Conservation (phyloP, 345 rosid species). For the Aurinia saxatilis region DNA sequence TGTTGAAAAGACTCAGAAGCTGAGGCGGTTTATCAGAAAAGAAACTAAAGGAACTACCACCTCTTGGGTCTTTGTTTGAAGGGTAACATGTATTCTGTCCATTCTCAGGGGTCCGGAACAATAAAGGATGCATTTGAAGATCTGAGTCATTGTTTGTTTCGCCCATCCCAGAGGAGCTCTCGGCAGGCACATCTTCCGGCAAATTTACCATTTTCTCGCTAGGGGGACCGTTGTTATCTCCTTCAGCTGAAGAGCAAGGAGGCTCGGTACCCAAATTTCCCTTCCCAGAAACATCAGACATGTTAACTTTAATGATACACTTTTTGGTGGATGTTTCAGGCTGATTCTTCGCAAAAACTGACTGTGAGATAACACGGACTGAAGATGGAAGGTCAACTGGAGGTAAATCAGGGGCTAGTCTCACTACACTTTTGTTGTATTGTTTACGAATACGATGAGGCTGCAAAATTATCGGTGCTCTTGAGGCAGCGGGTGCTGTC, state of each 20-base stretch:
- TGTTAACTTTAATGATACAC: conserved; percentile 23
- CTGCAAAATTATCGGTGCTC: conserved; percentile 34
- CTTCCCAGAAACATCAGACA: conserved; percentile 31
- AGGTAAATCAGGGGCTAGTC: conserved; percentile 90
- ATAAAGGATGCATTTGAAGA: conserved; percentile 86
- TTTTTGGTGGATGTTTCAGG: conserved; percentile 34
- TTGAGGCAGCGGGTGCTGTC: conserved; percentile 22
- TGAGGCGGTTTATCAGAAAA: conserved; percentile 75
- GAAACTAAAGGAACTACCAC: conserved; percentile 58
- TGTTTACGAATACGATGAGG: conserved; percentile 43
- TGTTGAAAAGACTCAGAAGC: conserved; percentile 66
- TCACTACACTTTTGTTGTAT: conserved; percentile 53
- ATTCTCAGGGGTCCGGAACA: conserved; percentile 64
- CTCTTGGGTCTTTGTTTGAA: conserved; percentile 28
- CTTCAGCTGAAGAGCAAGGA: conserved; percentile 28
- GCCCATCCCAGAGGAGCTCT: conserved; percentile 40
- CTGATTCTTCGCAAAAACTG: conserved; percentile 45
- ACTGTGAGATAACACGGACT: conserved; percentile 70
- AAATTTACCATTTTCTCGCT: conserved; percentile 29
- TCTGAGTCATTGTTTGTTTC: conserved; percentile 41
- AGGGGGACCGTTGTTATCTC: conserved; percentile 27
- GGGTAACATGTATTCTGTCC: conserved; percentile 51
- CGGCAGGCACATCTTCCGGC: conserved; percentile 33
- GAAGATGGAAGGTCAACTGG: conserved; percentile 90
- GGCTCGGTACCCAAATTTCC: conserved; percentile 30